Conservation (phyloP, 176 grass and related monocot species). For the Elaeis guineensis region DNA sequence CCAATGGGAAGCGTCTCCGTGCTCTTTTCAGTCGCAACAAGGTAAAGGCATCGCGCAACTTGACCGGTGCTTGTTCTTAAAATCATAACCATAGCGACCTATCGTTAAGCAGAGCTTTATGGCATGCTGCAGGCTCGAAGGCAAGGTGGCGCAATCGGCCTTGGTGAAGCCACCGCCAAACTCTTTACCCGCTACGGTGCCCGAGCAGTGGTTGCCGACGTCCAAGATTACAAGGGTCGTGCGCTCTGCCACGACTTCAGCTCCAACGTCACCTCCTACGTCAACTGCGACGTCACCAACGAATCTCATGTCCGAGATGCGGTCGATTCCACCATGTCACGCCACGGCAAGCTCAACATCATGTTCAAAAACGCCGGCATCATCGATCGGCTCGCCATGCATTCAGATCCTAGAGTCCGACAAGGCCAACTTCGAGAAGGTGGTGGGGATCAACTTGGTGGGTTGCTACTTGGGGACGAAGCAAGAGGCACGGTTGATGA, state of each 20-base stretch:
- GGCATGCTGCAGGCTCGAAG: neutral
- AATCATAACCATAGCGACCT: too few relatives aligned
- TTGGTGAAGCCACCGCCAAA: neutral
- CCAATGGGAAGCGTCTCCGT: too few relatives aligned
- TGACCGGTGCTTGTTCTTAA: too few relatives aligned
- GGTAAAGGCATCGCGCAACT: too few relatives aligned
- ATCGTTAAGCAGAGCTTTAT: too few relatives aligned
- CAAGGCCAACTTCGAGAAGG: neutral
- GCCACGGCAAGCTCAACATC: conserved; percentile 6
- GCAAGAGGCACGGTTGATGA: conserved; percentile 2
- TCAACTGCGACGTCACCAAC: neutral
- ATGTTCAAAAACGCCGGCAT: conserved; percentile 12
- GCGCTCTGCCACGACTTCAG: too few relatives aligned
- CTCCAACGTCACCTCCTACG: too few relatives aligned
- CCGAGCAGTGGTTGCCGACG: neutral
- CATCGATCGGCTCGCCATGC: neutral
- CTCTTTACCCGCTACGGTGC: neutral
- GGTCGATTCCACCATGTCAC: neutral
- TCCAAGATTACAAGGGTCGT: too few relatives aligned
- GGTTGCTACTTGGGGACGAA: neutral
- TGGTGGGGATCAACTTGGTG: neutral
- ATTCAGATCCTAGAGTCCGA: too few relatives aligned
- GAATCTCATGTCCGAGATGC: neutral
- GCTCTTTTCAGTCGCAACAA: too few relatives aligned
- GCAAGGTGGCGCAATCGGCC: neutral